These are phyloP conservation scores for Ascochyta clinopodiicola DNA, from an alignment of 2,329 filamentous ascomycete genomes.

Conservation along the genomic window DNA sequence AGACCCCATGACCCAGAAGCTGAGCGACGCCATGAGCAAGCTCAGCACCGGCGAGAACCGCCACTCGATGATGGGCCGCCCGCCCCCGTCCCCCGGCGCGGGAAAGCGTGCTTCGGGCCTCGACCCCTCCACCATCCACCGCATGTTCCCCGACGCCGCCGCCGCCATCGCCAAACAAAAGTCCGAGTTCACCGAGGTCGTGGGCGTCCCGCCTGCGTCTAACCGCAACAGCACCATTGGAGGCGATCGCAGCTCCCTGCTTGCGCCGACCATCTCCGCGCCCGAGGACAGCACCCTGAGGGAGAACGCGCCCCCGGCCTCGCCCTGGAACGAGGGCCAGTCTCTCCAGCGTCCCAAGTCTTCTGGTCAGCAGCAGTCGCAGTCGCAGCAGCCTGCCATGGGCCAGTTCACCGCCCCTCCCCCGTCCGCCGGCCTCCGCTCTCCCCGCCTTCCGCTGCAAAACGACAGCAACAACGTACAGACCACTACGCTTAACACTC, in stretches of 20 bases:
- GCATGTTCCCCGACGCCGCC: conserved; percentile 98
- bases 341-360: conserved; percentile 73
- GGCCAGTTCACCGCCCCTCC: conserved; percentile 87
- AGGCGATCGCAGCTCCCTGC: conserved; percentile 76
- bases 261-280: conserved; percentile 75
- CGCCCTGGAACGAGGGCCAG: conserved; percentile 74
- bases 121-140: conserved; percentile 91
- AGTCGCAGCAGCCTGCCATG: conserved; percentile 69
- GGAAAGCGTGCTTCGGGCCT: conserved; percentile 91
- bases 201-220: conserved; percentile 85
- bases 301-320: conserved; percentile 70
- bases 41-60: conserved; percentile 85
- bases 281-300: conserved; percentile 68
- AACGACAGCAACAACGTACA: conserved; percentile 75
- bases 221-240: conserved; percentile 90
- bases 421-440: conserved; percentile 77
- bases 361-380: conserved; percentile 69
- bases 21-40: conserved; percentile 97
- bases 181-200: conserved; percentile 95
- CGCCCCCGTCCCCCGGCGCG: conserved; percentile 73
- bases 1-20: conserved; percentile 97
- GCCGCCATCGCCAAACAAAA: conserved; percentile 99
- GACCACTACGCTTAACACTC: conserved; percentile 78
- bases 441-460: conserved; percentile 73
- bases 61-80: conserved; percentile 79